phyloP scores from a whole-genome alignment of 2,329 filamentous ascomycete genomes.

The Trichophyton benhamiae region DNA sequence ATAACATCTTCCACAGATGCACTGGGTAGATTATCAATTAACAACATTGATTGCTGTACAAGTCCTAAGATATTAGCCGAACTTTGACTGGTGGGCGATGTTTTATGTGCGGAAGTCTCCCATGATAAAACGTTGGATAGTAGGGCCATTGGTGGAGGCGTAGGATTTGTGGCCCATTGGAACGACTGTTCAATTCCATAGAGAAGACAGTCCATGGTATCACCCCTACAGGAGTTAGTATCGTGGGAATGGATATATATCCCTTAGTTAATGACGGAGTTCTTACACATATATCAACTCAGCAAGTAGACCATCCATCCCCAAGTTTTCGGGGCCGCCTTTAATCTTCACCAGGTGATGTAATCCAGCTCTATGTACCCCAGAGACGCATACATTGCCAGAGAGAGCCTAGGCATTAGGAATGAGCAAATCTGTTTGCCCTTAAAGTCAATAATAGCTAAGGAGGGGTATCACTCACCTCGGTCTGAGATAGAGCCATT shows the following conservation, averaged over 20 bases:
- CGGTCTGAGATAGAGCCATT: slow-evolving; percentile 7
- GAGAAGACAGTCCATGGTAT: background rate
- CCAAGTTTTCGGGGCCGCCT: slow-evolving; percentile 6
- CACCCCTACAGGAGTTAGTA: background rate
- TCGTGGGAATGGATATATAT: background rate
- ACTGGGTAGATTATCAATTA: background rate
- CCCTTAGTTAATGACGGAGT: background rate
- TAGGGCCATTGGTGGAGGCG: background rate
- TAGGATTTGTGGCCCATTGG: background rate
- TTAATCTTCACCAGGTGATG: slow-evolving; percentile 6
- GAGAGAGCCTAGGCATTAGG: background rate
- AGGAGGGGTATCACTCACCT: background rate
- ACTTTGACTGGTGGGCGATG: background rate
- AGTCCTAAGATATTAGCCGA: background rate
- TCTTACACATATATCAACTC: slow-evolving; percentile 9
- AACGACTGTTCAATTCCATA: background rate
- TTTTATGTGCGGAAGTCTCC: background rate
- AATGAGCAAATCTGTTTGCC: background rate
- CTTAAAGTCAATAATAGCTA: background rate
- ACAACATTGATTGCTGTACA: background rate
- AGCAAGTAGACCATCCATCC: slow-evolving; percentile 7
- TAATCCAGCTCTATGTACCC: slow-evolving; percentile 3
- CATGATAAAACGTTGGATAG: background rate
- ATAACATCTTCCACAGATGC: background rate
- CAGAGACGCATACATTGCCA: background rate